Percentiles rank a stretch among this genome's conserved stretches.
These are phyloP conservation scores for Cynanchum wilfordii DNA, from an alignment of 257 asterid genomes.

Conservation along the genomic window DNA sequence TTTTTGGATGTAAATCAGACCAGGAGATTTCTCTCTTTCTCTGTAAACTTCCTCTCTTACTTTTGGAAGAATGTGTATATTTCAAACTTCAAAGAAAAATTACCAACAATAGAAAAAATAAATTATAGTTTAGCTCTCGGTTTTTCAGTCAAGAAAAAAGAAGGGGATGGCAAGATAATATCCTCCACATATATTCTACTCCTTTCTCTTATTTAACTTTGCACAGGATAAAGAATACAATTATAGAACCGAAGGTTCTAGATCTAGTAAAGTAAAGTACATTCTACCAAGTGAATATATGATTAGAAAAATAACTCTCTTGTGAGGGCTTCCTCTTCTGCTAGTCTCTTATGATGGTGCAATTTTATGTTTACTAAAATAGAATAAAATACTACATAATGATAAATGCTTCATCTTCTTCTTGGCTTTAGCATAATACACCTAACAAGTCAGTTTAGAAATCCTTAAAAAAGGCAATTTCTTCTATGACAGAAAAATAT, in stretches of 20 bases:
- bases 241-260: neutral
- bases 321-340: neutral
- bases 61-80: neutral
- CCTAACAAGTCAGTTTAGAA: neutral
- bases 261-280: neutral
- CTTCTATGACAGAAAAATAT: neutral
- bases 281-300: constrained; percentile 1
- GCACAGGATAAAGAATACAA: neutral
- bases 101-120: neutral
- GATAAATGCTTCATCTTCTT: neutral
- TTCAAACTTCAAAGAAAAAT: neutral
- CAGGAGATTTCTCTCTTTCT: neutral
- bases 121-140: neutral
- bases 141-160: neutral
- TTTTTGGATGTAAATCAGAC: neutral
- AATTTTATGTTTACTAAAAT: neutral
- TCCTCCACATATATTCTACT: neutral
- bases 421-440: neutral
- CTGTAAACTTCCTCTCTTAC: neutral
- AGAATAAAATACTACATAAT: neutral
- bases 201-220: neutral
- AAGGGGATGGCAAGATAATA: neutral
- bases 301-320: neutral
- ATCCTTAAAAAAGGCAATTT: neutral
- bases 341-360: neutral